Conservation (phyloP, 768 basidiomycete species). For the Lyophyllum atratum region DNA sequence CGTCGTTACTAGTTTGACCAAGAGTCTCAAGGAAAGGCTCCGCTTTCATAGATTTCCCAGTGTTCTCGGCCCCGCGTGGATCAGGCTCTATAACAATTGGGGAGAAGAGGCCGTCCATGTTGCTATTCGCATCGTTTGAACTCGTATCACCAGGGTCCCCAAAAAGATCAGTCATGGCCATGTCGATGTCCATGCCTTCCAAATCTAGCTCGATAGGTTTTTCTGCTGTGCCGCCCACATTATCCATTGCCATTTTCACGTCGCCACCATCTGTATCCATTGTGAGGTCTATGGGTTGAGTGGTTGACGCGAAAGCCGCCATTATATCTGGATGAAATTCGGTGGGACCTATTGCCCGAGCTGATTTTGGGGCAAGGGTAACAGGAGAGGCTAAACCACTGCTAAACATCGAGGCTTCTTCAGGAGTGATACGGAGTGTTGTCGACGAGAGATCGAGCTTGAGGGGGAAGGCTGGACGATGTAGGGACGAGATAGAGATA, state of each 20-base stretch:
- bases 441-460: constrained; percentile 83
- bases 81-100: constrained; percentile 34
- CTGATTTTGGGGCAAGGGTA: constrained; percentile 79
- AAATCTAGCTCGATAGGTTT: constrained; percentile 83
- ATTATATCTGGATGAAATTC: constrained; percentile 68
- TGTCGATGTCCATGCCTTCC: constrained; percentile 68
- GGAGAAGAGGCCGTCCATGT: constrained; percentile 54
- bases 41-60: constrained; percentile 17
- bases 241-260: constrained; percentile 35
- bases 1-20: constrained; percentile 17
- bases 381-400: constrained; percentile 77
- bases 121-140: constrained; percentile 32
- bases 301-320: constrained; percentile 55
- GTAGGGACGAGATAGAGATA: constrained; percentile 79
- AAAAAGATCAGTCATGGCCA: constrained; percentile 59
- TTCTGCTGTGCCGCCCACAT: constrained; percentile 66
- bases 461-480: constrained; percentile 66
- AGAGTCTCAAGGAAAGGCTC: constrained; percentile 39
- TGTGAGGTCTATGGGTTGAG: constrained; percentile 56
- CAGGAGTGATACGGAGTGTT: constrained; percentile 62
- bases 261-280: constrained; percentile 23
- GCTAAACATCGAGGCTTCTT: constrained; percentile 58
- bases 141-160: constrained; percentile 44
- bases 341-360: constrained; percentile 54
- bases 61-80: constrained; percentile 6